phyloP scores from a whole-genome alignment of 352 stramenopile species.

The Globisporangium spinosum region DNA sequence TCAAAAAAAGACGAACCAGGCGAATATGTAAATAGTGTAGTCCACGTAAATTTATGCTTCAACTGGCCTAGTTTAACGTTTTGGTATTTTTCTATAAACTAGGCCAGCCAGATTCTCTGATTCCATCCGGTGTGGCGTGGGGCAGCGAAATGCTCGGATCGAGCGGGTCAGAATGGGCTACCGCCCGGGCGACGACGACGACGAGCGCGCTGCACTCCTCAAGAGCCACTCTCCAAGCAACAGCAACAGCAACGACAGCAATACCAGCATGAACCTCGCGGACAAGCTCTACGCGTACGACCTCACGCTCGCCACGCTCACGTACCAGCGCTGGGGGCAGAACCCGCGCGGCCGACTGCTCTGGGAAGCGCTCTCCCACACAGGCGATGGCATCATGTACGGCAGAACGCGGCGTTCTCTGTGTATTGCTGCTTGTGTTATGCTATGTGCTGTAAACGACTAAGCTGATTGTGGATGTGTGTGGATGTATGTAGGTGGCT shows the following conservation, averaged over 20 bases:
- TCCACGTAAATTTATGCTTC: not conserved
- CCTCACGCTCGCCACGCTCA: conserved; percentile 61
- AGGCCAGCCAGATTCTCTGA: not conserved
- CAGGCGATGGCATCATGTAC: conserved; percentile 81
- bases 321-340: conserved; percentile 65
- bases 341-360: conserved; percentile 38
- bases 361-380: conserved; percentile 79
- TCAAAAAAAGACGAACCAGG: not conserved
- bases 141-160: not conserved
- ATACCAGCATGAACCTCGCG: conserved; percentile 40
- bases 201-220: conserved; percentile 16
- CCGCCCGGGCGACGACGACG: not conserved
- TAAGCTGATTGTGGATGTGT: not conserved
- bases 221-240: not conserved
- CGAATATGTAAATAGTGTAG: not conserved
- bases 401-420: conserved; percentile 17
- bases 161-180: conserved; percentile 1
- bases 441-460: not conserved
- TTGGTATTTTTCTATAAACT: not conserved
- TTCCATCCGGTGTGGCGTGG: not conserved
- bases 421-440: not conserved
- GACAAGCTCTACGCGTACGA: conserved; percentile 72
- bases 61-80: not conserved
- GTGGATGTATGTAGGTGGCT: conserved; percentile 39
- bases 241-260: not conserved